Conservation (phyloP, 2,329 filamentous ascomycete genomes). For the Fusarium sulawesiense region DNA sequence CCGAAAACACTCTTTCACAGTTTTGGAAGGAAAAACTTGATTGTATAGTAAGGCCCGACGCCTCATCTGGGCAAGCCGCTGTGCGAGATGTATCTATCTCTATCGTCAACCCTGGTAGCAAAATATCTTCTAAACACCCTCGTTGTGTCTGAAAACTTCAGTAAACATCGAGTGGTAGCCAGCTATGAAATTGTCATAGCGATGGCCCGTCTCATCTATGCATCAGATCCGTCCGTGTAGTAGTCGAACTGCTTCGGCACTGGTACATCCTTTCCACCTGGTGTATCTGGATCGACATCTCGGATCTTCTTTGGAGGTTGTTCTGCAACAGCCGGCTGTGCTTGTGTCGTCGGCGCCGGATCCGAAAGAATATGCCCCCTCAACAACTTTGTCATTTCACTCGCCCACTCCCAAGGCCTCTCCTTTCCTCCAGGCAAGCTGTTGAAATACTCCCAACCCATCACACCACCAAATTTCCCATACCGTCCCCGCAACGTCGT, state of each 20-base stretch:
- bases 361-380: constrained; percentile 43
- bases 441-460: constrained; percentile 98
- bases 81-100: not conserved
- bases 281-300: constrained; percentile 45
- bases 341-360: not conserved
- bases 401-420: constrained; percentile 83
- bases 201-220: not conserved
- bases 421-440: constrained; percentile 71
- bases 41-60: not conserved
- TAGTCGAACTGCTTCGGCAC: constrained; percentile 52
- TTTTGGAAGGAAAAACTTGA: not conserved
- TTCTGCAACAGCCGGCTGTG: not conserved
- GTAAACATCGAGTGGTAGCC: not conserved
- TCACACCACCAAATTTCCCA: constrained; percentile 82
- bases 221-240: constrained; percentile 48
- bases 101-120: too few species aligned
- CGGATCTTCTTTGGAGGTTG: not conserved
- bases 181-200: not conserved
- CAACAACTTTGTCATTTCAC: constrained; percentile 67
- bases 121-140: not conserved
- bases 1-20: too few species aligned
- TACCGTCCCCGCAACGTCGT: constrained; percentile 61
- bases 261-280: constrained; percentile 43
- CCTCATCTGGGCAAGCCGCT: not conserved
- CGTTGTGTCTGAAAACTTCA: rapidly evolving